A percentile compares a stretch with the other conserved stretches of the same genome.
Conservation (phyloP, 2,329 filamentous ascomycete genomes). For the Fusarium bactridioides region DNA sequence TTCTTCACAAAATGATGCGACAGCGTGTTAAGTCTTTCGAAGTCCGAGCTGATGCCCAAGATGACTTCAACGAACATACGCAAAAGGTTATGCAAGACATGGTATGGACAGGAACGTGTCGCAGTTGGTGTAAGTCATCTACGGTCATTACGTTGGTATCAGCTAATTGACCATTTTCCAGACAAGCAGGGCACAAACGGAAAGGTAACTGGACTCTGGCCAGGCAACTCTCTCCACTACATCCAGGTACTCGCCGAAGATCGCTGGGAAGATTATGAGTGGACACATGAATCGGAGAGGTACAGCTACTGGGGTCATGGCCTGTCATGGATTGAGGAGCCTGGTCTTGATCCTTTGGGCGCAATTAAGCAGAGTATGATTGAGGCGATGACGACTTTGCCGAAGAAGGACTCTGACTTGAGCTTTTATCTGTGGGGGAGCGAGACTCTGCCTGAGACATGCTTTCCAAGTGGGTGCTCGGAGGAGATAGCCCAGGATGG, state of each 20-base stretch:
- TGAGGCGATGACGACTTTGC: neutral
- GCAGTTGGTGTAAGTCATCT: neutral
- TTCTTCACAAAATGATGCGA: neutral
- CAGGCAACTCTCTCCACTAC: neutral
- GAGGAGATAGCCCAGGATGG: neutral
- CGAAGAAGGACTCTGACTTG: neutral
- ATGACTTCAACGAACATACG: neutral
- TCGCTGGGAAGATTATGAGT: neutral
- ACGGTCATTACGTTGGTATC: fast-evolving
- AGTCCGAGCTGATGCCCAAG: neutral
- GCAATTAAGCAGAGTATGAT: neutral
- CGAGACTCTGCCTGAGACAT: neutral
- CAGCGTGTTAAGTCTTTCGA: neutral
- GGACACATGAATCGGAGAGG: neutral
- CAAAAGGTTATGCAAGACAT: neutral
- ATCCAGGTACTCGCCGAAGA: neutral
- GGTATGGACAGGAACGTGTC: neutral
- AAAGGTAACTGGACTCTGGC: neutral
- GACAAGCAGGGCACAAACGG: neutral
- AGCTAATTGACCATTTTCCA: neutral
- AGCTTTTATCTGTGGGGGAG: neutral
- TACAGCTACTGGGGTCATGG: neutral
- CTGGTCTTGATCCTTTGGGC: neutral
- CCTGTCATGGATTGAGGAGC: neutral
- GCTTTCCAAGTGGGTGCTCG: fast-evolving